Conservation (phyloP, 176 grass and related monocot genomes). For the Carex pumila region DNA sequence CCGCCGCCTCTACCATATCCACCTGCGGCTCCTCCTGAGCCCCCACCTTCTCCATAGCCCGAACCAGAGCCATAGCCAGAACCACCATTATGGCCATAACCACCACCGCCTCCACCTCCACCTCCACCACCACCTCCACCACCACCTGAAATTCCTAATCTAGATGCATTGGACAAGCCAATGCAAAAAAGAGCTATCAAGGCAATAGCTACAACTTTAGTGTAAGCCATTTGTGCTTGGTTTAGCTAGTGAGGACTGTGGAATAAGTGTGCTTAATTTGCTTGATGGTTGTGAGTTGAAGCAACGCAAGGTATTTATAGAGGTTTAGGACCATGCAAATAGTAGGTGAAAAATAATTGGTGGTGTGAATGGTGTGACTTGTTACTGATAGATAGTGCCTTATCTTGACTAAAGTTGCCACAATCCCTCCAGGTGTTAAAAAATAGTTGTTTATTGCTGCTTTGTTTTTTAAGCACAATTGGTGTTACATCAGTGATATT, state of each 20-base stretch:
- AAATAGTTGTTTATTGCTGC: not conserved
- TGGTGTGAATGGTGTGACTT: constrained; percentile 26
- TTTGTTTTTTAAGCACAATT: not conserved
- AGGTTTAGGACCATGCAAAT: constrained; percentile 12
- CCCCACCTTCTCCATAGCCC: constrained; percentile 10
- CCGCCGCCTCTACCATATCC: not conserved
- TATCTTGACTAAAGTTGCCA: constrained; percentile 29
- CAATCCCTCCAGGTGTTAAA: not conserved
- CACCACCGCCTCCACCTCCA: not conserved
- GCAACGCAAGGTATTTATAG: constrained; percentile 22
- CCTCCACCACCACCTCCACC: not conserved
- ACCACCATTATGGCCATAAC: not conserved
- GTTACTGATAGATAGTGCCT: constrained; percentile 13
- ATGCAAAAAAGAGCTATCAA: constrained; percentile 17
- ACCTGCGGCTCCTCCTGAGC: not conserved
- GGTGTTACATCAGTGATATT: not conserved
- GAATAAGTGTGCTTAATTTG: not conserved
- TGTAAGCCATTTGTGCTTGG: constrained; percentile 6
- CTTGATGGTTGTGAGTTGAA: not conserved
- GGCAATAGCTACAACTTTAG: constrained; percentile 19
- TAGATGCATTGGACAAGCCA: constrained; percentile 22
- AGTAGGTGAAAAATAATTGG: not conserved
- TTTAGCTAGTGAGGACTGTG: not conserved
- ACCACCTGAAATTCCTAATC: not conserved
- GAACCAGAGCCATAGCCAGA: constrained; percentile 9